Evolutionary conservation across 23 red algal species (phyloP).

Genomic region (Rhodosorus marinus): DNA sequence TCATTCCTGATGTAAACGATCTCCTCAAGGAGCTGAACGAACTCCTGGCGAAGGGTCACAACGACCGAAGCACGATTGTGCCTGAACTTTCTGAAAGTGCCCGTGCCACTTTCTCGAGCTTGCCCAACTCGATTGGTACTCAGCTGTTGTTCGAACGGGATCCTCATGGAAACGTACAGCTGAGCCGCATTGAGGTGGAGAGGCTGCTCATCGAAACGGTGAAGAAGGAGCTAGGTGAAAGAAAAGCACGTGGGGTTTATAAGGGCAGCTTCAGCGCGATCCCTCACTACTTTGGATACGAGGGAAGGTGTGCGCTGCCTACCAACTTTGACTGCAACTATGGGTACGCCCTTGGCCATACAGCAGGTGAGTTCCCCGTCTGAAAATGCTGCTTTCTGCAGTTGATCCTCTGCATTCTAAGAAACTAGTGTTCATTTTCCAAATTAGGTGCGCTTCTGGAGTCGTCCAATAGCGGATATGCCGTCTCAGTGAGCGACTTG

Average conservation of each 20-base stretch:
- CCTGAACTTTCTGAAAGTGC: slow-evolving; percentile 13
- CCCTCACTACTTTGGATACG: slow-evolving; percentile 87
- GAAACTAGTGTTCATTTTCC: too few species aligned
- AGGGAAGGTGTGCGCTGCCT: slow-evolving; percentile 72
- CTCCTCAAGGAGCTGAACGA: slow-evolving; percentile 82
- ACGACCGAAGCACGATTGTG: slow-evolving; percentile 12
- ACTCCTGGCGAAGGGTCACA: slow-evolving; percentile 27
- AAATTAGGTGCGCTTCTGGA: slow-evolving; percentile 62
- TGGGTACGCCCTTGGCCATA: slow-evolving; percentile 71
- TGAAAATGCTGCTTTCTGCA: too few species aligned
- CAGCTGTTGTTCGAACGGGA: slow-evolving; percentile 91
- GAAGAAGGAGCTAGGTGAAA: slow-evolving; percentile 22
- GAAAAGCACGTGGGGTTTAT: slow-evolving; percentile 37
- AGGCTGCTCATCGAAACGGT: slow-evolving; percentile 81
- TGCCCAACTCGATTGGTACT: slow-evolving; percentile 48
- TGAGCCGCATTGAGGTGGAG: slow-evolving; percentile 87
- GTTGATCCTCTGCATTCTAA: too few species aligned
- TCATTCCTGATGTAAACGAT: slow-evolving; percentile 85
- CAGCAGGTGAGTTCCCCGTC: too few species aligned
- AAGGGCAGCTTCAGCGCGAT: slow-evolving; percentile 42
- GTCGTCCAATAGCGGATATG: slow-evolving; percentile 40
- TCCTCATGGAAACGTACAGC: slow-evolving; percentile 96
- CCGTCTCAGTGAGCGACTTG: slow-evolving; percentile 41
- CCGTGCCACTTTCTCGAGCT: slow-evolving; percentile 20
- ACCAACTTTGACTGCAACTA: slow-evolving; percentile 91